phyloP scores from a whole-genome alignment of 164 flowering plant genomes.

The Annona cherimola region DNA sequence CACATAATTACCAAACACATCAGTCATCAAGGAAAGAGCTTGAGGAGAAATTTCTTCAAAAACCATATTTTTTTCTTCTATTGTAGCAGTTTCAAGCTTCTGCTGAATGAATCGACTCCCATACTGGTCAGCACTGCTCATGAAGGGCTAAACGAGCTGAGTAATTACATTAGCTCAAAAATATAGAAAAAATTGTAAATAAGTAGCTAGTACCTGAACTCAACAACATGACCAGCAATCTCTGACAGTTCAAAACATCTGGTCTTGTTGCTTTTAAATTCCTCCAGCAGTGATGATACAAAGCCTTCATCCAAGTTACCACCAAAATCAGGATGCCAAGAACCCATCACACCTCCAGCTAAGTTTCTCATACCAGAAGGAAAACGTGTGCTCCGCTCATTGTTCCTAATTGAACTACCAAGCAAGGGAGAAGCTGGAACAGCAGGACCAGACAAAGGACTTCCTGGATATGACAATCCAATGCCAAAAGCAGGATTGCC shows the following conservation, averaged over 20 bases:
- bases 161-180: neutral
- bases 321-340: constrained; percentile 59
- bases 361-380: constrained; percentile 67
- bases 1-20: constrained; percentile 98
- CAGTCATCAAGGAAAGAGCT: constrained; percentile 90
- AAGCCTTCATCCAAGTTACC: constrained; percentile 50
- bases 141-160: constrained; percentile 8
- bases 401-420: constrained; percentile 54
- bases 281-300: constrained; percentile 73
- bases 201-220: constrained; percentile 59
- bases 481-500: constrained; percentile 57
- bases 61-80: constrained; percentile 84
- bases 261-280: constrained; percentile 84
- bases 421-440: constrained; percentile 54
- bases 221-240: constrained; percentile 86
- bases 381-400: constrained; percentile 52
- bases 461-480: constrained; percentile 73
- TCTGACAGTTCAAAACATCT: constrained; percentile 85
- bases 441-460: constrained; percentile 43
- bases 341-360: constrained; percentile 53
- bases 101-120: constrained; percentile 99
- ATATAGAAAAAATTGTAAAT: neutral
- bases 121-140: constrained; percentile 86
- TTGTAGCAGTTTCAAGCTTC: constrained; percentile 86
- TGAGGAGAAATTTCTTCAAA: constrained; percentile 86